A percentile compares a stretch with the other conserved stretches of the same genome.
Conservation (phyloP, 2,329 filamentous ascomycete genomes). For the Sphaerulina populicola region DNA sequence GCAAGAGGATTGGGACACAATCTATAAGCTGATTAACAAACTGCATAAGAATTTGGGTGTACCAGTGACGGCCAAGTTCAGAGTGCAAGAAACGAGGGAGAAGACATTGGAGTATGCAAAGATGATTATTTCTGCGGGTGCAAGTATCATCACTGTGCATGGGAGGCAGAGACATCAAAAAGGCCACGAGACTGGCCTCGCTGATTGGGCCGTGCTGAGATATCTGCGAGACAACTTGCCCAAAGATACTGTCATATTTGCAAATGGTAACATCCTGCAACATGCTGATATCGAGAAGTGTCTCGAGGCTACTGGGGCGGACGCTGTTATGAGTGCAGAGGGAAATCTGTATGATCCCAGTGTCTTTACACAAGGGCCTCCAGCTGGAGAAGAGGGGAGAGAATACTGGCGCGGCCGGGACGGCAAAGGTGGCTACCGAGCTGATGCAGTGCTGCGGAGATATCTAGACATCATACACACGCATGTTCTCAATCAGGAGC, state of each 20-base stretch:
- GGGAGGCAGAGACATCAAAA: slow-evolving; percentile 85
- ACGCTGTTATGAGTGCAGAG: slow-evolving; percentile 93
- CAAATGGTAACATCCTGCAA: slow-evolving; percentile 88
- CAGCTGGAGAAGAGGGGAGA: slow-evolving; percentile 55
- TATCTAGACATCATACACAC: slow-evolving; percentile 86
- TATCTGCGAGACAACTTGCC: slow-evolving; percentile 78
- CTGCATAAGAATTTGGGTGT: slow-evolving; percentile 69
- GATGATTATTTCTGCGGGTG: slow-evolving; percentile 77
- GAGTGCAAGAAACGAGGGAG: slow-evolving; percentile 78
- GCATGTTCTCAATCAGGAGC: slow-evolving; percentile 59
- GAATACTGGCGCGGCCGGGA: slow-evolving; percentile 81
- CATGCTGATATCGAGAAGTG: slow-evolving; percentile 69
- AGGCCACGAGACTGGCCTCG: slow-evolving; percentile 85
- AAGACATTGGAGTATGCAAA: slow-evolving; percentile 80
- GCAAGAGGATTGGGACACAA: slow-evolving; percentile 81
- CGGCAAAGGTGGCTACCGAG: slow-evolving; percentile 73
- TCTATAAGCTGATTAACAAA: slow-evolving; percentile 74
- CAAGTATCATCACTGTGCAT: slow-evolving; percentile 89
- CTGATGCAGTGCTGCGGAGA: slow-evolving; percentile 77
- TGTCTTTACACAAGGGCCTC: slow-evolving; percentile 66
- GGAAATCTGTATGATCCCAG: slow-evolving; percentile 87
- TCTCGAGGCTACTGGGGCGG: slow-evolving; percentile 73
- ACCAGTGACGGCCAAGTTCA: slow-evolving; percentile 90
- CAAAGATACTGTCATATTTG: slow-evolving; percentile 83
- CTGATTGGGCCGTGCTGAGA: slow-evolving; percentile 80